Evolutionary conservation across 1,284 basidiomycete species (phyloP).

Genomic region (Fomitopsis betulina): DNA sequence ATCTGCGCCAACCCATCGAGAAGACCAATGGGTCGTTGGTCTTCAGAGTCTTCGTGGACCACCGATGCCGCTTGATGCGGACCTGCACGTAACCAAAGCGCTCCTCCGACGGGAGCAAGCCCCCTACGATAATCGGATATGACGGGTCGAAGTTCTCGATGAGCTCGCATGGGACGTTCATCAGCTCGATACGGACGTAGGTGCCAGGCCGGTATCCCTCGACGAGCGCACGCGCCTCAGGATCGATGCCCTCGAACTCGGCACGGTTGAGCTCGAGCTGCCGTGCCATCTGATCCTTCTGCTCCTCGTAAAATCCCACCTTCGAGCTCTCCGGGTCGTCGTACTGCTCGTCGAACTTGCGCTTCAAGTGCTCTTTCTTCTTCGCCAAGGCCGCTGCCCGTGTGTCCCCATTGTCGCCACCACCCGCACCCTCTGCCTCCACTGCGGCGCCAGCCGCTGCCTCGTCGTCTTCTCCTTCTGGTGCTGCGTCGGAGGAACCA

Average conservation of each 20-base stretch:
- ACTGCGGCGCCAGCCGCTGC: conserved; percentile 38
- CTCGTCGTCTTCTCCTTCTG: conserved; percentile 34
- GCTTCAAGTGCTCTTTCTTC: conserved; percentile 91
- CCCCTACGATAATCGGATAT: conserved; percentile 91
- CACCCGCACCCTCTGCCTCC: conserved; percentile 41
- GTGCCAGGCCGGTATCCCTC: conserved; percentile 90
- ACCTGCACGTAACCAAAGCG: conserved; percentile 93
- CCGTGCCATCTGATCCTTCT: conserved; percentile 88
- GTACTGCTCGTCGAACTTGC: conserved; percentile 96
- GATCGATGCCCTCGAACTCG: conserved; percentile 83
- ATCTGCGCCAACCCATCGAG: conserved; percentile 94
- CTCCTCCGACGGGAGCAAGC: conserved; percentile 89
- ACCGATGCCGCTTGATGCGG: conserved; percentile 94
- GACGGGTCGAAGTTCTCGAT: conserved; percentile 90
- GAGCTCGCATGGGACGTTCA: conserved; percentile 85
- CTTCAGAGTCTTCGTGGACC: conserved; percentile 92
- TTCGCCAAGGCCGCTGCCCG: conserved; percentile 62
- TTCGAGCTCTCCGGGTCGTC: conserved; percentile 81
- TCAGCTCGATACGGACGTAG: conserved; percentile 93
- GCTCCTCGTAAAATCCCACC: conserved; percentile 85
- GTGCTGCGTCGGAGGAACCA: conserved; percentile 40
- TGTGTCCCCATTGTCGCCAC: conserved; percentile 32
- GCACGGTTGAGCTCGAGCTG: conserved; percentile 83
- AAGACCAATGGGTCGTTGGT: conserved; percentile 97
- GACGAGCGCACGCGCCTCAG: conserved; percentile 76